Evolutionary conservation across 768 basidiomycete genomes (phyloP).

Genomic region (Tricholoma sp.): DNA sequence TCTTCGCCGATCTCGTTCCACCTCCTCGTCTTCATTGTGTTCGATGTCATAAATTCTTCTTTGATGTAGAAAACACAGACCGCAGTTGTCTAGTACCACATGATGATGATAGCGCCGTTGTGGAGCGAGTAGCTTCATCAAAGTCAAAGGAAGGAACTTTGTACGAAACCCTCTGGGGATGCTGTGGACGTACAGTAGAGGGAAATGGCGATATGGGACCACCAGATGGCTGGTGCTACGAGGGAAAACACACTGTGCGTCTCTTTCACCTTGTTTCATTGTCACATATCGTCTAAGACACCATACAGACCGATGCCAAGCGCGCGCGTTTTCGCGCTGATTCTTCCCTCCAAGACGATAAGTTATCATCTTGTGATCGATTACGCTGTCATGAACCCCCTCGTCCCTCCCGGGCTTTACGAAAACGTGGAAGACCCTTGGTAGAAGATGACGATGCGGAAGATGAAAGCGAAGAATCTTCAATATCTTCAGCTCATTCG

Average conservation of each 20-base stretch:
- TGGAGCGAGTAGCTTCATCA: slow-evolving; percentile 47
- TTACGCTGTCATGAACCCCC: slow-evolving; percentile 49
- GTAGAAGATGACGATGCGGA: slow-evolving; percentile 11
- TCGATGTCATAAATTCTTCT: slow-evolving; percentile 67
- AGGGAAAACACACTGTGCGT: slow-evolving; percentile 73
- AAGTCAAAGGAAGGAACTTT: slow-evolving; percentile 26
- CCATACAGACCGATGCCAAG: slow-evolving; percentile 56
- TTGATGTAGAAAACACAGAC: slow-evolving; percentile 71
- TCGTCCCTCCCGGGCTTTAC: slow-evolving; percentile 20
- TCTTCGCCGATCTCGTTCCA: slow-evolving; percentile 58
- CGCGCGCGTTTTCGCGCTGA: slow-evolving; percentile 79
- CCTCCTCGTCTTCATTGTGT: slow-evolving; percentile 71
- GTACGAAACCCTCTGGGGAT: slow-evolving; percentile 61
- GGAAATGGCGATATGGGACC: slow-evolving; percentile 80
- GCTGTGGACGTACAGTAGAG: slow-evolving; percentile 67
- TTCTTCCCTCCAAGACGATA: slow-evolving; percentile 63
- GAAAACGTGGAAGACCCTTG: slow-evolving; percentile 24
- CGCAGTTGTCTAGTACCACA: slow-evolving; percentile 65
- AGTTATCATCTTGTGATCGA: slow-evolving; percentile 53
- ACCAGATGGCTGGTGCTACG: slow-evolving; percentile 85
- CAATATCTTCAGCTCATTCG: slow-evolving; percentile 8
- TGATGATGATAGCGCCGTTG: slow-evolving; percentile 76
- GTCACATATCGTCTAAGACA: slow-evolving; percentile 4
- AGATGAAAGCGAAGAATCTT: slow-evolving; percentile 10
- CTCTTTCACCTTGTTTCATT: background rate